Evolutionary conservation across 805 yeast species (phyloP), one percentile per base, ranked within the genome.

Genomic region (Pichia sporocuriosa): DNA sequence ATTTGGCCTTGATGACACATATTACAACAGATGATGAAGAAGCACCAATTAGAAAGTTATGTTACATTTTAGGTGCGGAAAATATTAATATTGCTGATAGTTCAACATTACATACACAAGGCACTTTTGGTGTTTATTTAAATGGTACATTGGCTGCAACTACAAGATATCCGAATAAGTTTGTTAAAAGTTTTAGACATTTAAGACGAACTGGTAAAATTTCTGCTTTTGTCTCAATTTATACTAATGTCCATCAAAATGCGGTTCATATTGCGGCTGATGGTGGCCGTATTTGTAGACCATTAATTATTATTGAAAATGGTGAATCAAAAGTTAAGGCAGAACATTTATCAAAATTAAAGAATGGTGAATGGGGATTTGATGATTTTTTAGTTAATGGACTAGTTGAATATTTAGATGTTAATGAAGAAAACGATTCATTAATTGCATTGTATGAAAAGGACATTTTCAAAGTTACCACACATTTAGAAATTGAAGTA

Each of bases 241-340:
- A 86, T 62, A 80, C 87, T 22, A 93, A 93, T 61, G 72, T 79
- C 33, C 97, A 93, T 53, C 97, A 93, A 57, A 68, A 70, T 37
- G 95, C 97, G 1, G 96, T 93, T 35, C 97, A 93, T 59, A 89
- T 93, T 56, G 98, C 98, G 17, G 90, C 98, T 4, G 98, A 93
- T 66, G 98, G 98, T 55, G 98, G 98, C 37, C 77, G 98, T 65
- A 88, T 93, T 57, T 93, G 98, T 72, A 81, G 98, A 52, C 98
- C 98, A 4, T 66, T 90, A 50, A 93, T 93, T 44, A 87, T 93
- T 61, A 88, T 90, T 11, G 80, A 81, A 17, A 70, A 79, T 42
- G 86, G 87, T 35, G 56, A 64, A 43, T 72, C 96, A 1, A 77
- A 70, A 44, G 96, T 93, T 9, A 72, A 69, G 36, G 82, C 81